Conservation (phyloP, 2,329 filamentous ascomycete species). For the Xylaria sp. region DNA sequence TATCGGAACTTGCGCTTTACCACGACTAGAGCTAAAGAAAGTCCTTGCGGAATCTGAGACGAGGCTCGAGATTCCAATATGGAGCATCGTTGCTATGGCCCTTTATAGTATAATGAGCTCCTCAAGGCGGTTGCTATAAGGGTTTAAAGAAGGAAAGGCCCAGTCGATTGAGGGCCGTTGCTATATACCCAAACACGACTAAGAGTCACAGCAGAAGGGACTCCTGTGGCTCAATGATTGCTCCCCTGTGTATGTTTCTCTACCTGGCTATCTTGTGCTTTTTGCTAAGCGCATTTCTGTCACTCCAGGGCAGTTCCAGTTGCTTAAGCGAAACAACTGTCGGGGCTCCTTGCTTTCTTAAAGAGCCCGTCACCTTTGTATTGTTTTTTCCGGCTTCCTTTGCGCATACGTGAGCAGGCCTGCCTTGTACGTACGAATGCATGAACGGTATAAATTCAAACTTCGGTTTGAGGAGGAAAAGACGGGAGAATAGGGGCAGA, state of each 20-base stretch:
- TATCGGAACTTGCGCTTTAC: neutral
- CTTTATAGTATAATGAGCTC: neutral
- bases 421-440: neutral
- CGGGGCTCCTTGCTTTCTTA: neutral
- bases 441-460: neutral
- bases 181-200: neutral
- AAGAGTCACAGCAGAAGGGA: constrained; percentile 3
- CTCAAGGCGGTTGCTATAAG: neutral
- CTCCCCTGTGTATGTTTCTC: constrained; percentile 1
- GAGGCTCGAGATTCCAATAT: neutral
- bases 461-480: neutral
- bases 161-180: neutral
- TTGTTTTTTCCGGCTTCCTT: neutral
- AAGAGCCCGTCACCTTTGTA: neutral
- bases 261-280: neutral
- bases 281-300: neutral
- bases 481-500: neutral
- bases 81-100: neutral
- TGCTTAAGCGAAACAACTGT: neutral
- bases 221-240: neutral
- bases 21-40: neutral
- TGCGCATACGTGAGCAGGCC: neutral
- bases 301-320: neutral
- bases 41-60: neutral
- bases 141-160: neutral